A percentile compares a stretch with the other conserved stretches of the same genome.
Conservation (phyloP, 257 asterid genomes). For the Marsdenia floribunda region DNA sequence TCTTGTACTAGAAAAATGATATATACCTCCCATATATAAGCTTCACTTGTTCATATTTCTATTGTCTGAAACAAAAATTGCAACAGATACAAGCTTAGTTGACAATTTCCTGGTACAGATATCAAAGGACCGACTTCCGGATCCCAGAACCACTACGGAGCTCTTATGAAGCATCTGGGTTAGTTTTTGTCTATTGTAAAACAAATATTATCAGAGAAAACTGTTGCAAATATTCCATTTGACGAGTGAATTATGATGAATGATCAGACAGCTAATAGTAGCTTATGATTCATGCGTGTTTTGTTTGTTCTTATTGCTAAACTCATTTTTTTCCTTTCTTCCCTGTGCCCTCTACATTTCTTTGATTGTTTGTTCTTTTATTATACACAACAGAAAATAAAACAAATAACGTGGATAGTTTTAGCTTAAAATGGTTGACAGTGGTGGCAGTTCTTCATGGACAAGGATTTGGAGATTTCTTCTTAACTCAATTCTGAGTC, state of each 20-base stretch:
- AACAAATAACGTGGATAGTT: not conserved
- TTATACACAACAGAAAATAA: not conserved
- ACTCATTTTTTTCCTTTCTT: not conserved
- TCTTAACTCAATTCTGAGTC: not conserved
- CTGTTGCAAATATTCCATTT: not conserved
- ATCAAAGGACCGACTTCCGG: constrained; percentile 76
- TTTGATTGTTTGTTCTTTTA: not conserved
- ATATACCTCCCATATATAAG: not conserved
- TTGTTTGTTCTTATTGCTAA: not conserved
- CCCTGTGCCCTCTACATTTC: not conserved
- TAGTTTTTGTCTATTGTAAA: constrained; percentile 16
- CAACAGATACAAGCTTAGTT: constrained; percentile 13
- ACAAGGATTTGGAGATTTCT: not conserved
- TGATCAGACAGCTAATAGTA: not conserved
- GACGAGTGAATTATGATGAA: not conserved
- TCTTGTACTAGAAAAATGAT: not conserved
- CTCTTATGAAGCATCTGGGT: constrained; percentile 56
- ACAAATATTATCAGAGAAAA: not conserved
- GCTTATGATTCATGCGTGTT: not conserved
- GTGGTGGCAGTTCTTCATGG: not conserved
- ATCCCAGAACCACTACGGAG: constrained; percentile 67
- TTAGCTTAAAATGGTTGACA: not conserved
- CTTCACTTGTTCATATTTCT: not conserved
- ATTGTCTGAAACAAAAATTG: constrained; percentile 10
- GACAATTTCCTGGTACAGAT: constrained; percentile 32